Percentiles rank a stretch among this genome's conserved stretches.
These are phyloP conservation scores for Entomortierella lignicola DNA, from an alignment of 192 early-diverging fungal genomes.

Conservation along the genomic window DNA sequence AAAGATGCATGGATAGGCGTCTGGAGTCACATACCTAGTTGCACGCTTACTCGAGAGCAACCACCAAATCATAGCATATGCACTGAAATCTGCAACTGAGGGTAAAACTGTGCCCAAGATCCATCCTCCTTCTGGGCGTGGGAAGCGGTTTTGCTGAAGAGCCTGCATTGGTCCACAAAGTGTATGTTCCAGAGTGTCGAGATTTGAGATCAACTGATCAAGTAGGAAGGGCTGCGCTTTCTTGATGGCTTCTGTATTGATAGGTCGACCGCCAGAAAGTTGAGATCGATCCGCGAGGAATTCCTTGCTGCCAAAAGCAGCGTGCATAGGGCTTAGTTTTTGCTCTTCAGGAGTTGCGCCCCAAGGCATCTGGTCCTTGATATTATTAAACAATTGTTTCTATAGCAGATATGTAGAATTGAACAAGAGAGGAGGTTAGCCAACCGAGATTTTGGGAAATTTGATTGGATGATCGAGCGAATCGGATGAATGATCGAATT, in stretches of 20 bases:
- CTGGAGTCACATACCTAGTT: slow-evolving; percentile 12
- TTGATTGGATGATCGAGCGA: neutral
- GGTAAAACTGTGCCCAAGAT: slow-evolving; percentile 36
- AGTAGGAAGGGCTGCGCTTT: slow-evolving; percentile 16
- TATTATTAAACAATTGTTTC: slow-evolving; percentile 32
- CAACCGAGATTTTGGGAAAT: neutral
- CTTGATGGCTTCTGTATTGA: slow-evolving; percentile 21
- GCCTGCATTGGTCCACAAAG: slow-evolving; percentile 3
- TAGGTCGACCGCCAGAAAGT: slow-evolving; percentile 10
- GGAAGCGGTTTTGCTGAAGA: slow-evolving; percentile 8
- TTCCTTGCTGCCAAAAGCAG: slow-evolving; percentile 16
- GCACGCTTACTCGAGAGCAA: slow-evolving; percentile 20
- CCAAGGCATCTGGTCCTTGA: slow-evolving; percentile 43
- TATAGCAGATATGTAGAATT: slow-evolving; percentile 4
- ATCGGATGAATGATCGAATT: neutral
- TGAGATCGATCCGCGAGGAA: slow-evolving; percentile 40
- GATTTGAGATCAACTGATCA: slow-evolving; percentile 26
- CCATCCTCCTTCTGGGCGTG: slow-evolving; percentile 32
- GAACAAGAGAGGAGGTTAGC: neutral
- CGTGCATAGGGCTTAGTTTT: slow-evolving; percentile 23
- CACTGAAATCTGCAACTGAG: slow-evolving; percentile 35
- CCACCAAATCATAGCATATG: slow-evolving; percentile 35
- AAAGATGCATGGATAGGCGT: slow-evolving; percentile 34
- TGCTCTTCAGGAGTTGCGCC: slow-evolving; percentile 32
- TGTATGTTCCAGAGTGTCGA: slow-evolving; percentile 32